These are phyloP conservation scores for Candida sp. DNA, from an alignment of 1,139 yeast species.

Conservation along the genomic window DNA sequence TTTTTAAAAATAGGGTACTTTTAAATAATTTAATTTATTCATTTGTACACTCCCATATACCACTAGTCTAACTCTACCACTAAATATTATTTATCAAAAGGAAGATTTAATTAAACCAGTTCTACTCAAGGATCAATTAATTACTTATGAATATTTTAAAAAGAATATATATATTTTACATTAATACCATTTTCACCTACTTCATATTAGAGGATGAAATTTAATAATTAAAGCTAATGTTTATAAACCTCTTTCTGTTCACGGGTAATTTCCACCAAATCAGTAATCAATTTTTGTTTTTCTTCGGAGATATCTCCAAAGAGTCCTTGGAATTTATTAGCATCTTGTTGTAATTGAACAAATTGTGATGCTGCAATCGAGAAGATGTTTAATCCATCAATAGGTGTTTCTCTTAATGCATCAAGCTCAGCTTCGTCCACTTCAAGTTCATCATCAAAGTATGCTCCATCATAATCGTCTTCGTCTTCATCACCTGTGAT, in stretches of 20 bases:
- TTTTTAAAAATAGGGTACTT: too few species aligned
- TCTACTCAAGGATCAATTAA: too few species aligned
- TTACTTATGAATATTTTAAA: too few species aligned
- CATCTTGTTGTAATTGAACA: constrained; percentile 30
- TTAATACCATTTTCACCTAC: too few species aligned
- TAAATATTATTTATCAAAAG: too few species aligned
- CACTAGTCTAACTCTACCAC: too few species aligned
- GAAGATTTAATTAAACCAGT: too few species aligned
- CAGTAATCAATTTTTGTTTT: constrained; percentile 31
- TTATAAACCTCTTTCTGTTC: background rate
- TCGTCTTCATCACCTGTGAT: constrained; percentile 19
- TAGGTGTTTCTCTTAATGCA: constrained; percentile 50
- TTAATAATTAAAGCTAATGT: too few species aligned
- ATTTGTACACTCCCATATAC: too few species aligned
- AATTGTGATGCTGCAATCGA: constrained; percentile 36
- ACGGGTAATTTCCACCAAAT: constrained; percentile 23
- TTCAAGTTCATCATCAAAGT: constrained; percentile 39
- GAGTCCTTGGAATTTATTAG: constrained; percentile 29
- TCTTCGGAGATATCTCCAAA: constrained; percentile 35
- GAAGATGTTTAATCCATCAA: constrained; percentile 47
- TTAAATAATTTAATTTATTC: too few species aligned
- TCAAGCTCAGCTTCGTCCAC: constrained; percentile 54
- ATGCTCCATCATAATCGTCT: constrained; percentile 23
- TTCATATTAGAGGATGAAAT: too few species aligned
- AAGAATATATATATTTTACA: too few species aligned